phyloP scores from a whole-genome alignment of 805 yeast genomes.

The Cephaloascus fragrans region DNA sequence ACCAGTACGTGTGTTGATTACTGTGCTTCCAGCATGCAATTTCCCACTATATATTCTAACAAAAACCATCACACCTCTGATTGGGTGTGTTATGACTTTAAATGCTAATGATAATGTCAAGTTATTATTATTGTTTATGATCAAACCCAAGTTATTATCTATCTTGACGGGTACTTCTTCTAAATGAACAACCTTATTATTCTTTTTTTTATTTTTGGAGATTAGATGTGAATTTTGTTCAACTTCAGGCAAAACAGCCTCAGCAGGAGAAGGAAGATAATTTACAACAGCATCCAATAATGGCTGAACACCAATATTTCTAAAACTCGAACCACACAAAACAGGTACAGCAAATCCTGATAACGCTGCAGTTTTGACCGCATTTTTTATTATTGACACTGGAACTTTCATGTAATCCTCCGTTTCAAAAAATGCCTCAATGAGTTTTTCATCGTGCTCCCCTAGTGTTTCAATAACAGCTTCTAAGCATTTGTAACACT shows the following conservation, averaged over 20 bases:
- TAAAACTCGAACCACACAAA: slow-evolving; percentile 87
- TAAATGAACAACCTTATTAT: slow-evolving; percentile 5
- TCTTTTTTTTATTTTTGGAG: slow-evolving; percentile 9
- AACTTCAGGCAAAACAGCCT: slow-evolving; percentile 49
- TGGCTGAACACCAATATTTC: slow-evolving; percentile 92
- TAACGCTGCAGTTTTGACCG: slow-evolving; percentile 59
- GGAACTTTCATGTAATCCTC: slow-evolving; percentile 61
- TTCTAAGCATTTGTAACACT: slow-evolving; percentile 50
- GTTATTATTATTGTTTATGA: slow-evolving; percentile 47
- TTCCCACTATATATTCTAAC: slow-evolving; percentile 84
- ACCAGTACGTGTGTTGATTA: slow-evolving; percentile 63
- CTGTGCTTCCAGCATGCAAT: slow-evolving; percentile 49
- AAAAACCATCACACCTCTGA: slow-evolving; percentile 74
- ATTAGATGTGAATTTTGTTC: slow-evolving; percentile 10
- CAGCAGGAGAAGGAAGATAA: slow-evolving; percentile 77
- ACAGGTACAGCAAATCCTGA: slow-evolving; percentile 59
- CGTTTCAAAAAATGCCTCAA: slow-evolving; percentile 67
- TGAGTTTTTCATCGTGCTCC: slow-evolving; percentile 68
- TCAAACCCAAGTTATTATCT: slow-evolving; percentile 34
- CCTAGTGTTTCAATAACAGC: slow-evolving; percentile 78
- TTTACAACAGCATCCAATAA: slow-evolving; percentile 72
- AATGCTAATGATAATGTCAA: slow-evolving; percentile 78
- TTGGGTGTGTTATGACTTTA: slow-evolving; percentile 81
- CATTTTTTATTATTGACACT: slow-evolving; percentile 35
- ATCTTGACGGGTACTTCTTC: slow-evolving; percentile 20